Evolutionary conservation across 2,329 filamentous ascomycete genomes (phyloP).

Genomic region (Paracorniculantispora psalliotae): DNA sequence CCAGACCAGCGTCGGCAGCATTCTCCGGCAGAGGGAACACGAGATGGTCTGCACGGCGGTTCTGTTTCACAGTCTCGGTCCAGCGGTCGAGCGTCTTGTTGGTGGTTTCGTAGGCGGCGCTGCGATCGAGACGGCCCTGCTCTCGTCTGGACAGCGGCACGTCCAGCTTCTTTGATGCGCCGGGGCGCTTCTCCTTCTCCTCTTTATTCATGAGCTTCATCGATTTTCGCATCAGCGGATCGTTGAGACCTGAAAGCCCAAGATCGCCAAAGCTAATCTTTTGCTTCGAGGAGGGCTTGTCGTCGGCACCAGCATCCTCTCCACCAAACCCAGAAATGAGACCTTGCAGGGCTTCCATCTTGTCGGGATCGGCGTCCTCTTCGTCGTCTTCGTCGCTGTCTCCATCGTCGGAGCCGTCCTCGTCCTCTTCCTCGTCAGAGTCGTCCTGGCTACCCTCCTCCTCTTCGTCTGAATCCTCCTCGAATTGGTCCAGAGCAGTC

Average conservation of each 20-base stretch:
- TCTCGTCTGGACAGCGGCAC: conserved; percentile 80
- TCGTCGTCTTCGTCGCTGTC: conserved; percentile 47
- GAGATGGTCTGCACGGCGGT: conserved; percentile 85
- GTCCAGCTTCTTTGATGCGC: conserved; percentile 62
- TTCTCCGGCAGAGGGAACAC: conserved; percentile 79
- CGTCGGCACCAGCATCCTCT: conserved; percentile 45
- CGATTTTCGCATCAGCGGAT: conserved; percentile 71
- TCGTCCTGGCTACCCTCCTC: conserved; percentile 40
- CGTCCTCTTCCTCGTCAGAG: conserved; percentile 21
- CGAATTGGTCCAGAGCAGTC: conserved; percentile 51
- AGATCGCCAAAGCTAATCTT: conserved; percentile 75
- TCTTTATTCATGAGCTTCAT: conserved; percentile 69
- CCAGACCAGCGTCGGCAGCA: conserved; percentile 54
- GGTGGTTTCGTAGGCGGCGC: conserved; percentile 81
- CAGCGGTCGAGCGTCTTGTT: conserved; percentile 87
- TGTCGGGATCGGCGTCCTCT: conserved; percentile 49
- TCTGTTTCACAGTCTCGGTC: conserved; percentile 92
- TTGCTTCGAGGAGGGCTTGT: conserved; percentile 45
- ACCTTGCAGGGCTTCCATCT: conserved; percentile 60
- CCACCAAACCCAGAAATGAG: conserved; percentile 66
- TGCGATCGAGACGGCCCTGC: conserved; percentile 78
- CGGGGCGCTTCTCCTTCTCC: conserved; percentile 43
- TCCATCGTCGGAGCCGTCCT: conserved; percentile 35
- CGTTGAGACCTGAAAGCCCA: conserved; percentile 63
- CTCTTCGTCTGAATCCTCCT: conserved; percentile 45